phyloP scores from a whole-genome alignment of 2,329 filamentous ascomycete species.

The Fusarium sp. region DNA sequence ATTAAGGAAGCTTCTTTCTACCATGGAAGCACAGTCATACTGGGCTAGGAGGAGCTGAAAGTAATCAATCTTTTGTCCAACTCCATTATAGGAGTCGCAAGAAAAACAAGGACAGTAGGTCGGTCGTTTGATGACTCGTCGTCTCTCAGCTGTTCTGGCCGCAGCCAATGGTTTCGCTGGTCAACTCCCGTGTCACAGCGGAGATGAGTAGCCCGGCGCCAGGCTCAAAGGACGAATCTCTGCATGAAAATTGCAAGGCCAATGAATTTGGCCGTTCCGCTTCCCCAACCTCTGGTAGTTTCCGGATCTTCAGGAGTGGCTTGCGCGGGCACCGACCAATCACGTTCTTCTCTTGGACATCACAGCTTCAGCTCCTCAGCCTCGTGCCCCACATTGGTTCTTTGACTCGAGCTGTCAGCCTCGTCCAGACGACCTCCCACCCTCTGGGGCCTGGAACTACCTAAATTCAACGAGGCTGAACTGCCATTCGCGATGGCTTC shows the following conservation, averaged over 20 bases:
- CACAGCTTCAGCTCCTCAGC: slow-evolving; percentile 25
- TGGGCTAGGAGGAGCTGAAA: neutral
- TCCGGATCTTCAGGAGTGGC: slow-evolving; percentile 44
- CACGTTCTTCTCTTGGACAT: neutral
- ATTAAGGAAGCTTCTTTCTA: slow-evolving; percentile 20
- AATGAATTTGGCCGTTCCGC: slow-evolving; percentile 15
- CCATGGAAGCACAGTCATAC: neutral
- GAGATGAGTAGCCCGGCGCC: slow-evolving; percentile 21
- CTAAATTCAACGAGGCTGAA: slow-evolving; percentile 16
- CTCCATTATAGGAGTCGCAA: neutral
- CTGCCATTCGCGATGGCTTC: slow-evolving; percentile 44
- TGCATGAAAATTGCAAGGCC: slow-evolving; percentile 8
- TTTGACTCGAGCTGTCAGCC: slow-evolving; percentile 30
- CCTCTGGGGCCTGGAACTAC: slow-evolving; percentile 5
- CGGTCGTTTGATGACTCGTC: neutral
- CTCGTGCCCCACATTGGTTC: slow-evolving; percentile 30
- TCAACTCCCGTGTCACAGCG: slow-evolving; percentile 10
- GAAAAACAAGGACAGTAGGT: neutral
- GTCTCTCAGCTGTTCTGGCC: neutral
- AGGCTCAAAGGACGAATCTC: neutral
- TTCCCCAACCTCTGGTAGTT: slow-evolving; percentile 41
- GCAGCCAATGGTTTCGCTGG: neutral
- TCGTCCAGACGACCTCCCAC: slow-evolving; percentile 30
- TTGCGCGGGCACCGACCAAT: slow-evolving; percentile 22
- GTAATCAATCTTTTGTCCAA: neutral